Evolutionary conservation across 164 flowering plant species (phyloP).

Genomic region (Magnolia sinica): DNA sequence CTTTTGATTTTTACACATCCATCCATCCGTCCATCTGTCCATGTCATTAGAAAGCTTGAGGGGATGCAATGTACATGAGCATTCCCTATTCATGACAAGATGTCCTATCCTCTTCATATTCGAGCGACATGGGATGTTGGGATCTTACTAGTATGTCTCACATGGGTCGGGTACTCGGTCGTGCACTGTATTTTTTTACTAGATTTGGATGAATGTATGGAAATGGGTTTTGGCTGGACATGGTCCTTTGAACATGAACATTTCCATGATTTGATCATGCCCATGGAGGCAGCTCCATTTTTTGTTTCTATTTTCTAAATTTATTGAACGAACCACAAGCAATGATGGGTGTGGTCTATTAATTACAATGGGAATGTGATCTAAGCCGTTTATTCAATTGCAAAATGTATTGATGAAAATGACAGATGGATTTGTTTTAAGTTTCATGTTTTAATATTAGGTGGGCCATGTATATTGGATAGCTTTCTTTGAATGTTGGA

Average conservation of each 20-base stretch:
- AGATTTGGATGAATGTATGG: background rate
- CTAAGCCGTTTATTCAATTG: background rate
- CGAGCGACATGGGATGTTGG: background rate
- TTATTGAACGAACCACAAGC: too few species aligned
- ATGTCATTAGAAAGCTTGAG: background rate
- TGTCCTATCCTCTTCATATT: background rate
- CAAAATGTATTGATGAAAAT: background rate
- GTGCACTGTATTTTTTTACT: background rate
- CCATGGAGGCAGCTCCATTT: conserved; percentile 5
- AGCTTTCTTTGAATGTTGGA: too few species aligned
- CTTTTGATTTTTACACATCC: background rate
- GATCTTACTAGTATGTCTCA: background rate
- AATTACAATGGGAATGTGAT: too few species aligned
- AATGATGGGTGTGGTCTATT: too few species aligned
- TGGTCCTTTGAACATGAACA: conserved; percentile 5
- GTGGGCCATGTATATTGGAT: background rate
- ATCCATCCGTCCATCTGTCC: background rate
- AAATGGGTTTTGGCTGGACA: background rate
- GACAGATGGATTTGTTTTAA: background rate
- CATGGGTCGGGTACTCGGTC: background rate
- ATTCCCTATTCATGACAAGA: background rate
- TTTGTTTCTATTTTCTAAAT: background rate
- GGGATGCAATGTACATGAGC: conserved; percentile 2
- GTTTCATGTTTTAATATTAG: background rate
- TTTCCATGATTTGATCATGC: conserved; percentile 2